Base-by-base conservation (phyloP, 2,329 filamentous ascomycete species). In the Lecanicillium sp. region DNA sequence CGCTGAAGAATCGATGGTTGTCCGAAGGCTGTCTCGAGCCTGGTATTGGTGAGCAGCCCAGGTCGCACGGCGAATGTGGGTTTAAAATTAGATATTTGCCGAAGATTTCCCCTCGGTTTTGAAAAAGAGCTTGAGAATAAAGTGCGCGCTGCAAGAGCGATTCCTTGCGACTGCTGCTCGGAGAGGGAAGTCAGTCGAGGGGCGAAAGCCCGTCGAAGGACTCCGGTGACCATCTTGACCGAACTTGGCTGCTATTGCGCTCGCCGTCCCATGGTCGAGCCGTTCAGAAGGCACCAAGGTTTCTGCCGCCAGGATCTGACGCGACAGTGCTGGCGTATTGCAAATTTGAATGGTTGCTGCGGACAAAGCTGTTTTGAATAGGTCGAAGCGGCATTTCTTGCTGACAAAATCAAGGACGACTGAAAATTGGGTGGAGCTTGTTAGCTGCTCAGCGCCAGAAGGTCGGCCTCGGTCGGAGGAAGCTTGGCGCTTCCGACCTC, bases 121-220 rank as follows among this genome's bases (percentile, higher is more conserved):
- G 21, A 8, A 41, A 23, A 27, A 11, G 44, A 27, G 20, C 21
- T 29, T 8, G 21, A 33, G 3, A 39, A 20, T 26, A 26, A 21
- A 35, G 15, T 40, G 44, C 36, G 37, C 51, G 59, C 52, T 46
- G 53, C 49, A 32, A 53, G 44, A 40, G 56, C 44, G 49, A 55
- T 50, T 47, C 54, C 51, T 49, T 60, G 57, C 38, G 56, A 54
- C 63, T 60, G 60, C 58, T 39, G 24, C 26, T 49, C 33, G 2
- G 32, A 17, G 26, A 43, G 58, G 54, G 65, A 63, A 56, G 64
- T 65, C 61, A 69, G 65, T 59, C 67, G 68, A 53, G 72, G 72
- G 65, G 73, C 67, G 67, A 75, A 66, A 64, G 67, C 66, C 59
- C 69, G 70, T 57, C 72, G 73, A 59, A 72, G 66, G 60, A 67